These are phyloP conservation scores for Auriscalpium orientale DNA, from an alignment of 768 basidiomycete species.

Conservation along the genomic window DNA sequence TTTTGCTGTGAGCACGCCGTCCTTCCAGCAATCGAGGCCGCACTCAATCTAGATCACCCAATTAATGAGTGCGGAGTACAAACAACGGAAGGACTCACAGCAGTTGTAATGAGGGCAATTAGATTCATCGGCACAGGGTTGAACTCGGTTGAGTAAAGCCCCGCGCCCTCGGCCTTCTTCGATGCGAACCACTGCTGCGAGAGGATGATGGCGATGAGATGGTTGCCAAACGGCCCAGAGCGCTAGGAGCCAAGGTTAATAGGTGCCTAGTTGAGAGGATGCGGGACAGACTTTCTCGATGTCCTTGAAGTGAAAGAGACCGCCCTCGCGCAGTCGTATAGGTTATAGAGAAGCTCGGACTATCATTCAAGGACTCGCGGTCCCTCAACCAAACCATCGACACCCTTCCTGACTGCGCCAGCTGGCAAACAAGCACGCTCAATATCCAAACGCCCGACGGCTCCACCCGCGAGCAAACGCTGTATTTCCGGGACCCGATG, in stretches of 20 bases:
- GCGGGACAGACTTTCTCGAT: neutral
- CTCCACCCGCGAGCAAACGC: neutral
- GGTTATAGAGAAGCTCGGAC: slow-evolving; percentile 2
- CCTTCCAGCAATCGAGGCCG: neutral
- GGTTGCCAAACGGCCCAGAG: neutral
- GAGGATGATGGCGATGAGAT: neutral
- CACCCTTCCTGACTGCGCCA: neutral
- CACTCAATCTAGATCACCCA: neutral
- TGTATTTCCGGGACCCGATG: slow-evolving; percentile 6
- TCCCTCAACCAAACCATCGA: neutral
- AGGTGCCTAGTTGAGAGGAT: neutral
- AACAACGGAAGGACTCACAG: neutral
- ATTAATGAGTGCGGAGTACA: too few species aligned
- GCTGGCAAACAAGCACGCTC: neutral
- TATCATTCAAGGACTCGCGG: neutral
- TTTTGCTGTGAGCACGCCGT: neutral
- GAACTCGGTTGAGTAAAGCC: neutral
- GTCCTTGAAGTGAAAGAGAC: neutral
- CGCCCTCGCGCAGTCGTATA: neutral
- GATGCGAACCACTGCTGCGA: neutral
- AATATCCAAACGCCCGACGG: neutral
- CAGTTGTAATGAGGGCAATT: neutral
- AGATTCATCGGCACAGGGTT: neutral
- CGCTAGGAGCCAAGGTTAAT: neutral
- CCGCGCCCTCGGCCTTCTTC: neutral